phyloP scores from a whole-genome alignment of 2,329 filamentous ascomycete species.

The Scorias spongiosa region DNA sequence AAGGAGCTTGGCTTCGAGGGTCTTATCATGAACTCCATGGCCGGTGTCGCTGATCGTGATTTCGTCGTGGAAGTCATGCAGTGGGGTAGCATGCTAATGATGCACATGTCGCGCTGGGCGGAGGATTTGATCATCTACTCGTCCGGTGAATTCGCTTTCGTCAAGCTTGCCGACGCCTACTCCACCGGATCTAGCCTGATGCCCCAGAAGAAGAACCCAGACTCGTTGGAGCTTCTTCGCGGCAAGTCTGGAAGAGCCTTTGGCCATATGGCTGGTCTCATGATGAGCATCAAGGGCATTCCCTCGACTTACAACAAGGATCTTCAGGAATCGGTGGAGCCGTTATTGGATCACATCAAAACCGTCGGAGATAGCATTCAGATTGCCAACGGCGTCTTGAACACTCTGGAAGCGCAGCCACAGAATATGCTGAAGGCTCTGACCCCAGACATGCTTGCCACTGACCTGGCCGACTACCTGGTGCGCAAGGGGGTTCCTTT shows the following conservation, averaged over 20 bases:
- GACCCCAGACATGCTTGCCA: conserved; percentile 70
- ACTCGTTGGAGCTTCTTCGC: conserved; percentile 59
- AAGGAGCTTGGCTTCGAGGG: conserved; percentile 67
- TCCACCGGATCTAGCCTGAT: conserved; percentile 62
- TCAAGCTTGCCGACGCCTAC: conserved; percentile 64
- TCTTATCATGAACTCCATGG: conserved; percentile 63
- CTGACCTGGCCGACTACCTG: conserved; percentile 50
- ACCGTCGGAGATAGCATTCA: conserved; percentile 66
- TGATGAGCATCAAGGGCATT: conserved; percentile 61
- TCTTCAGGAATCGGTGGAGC: conserved; percentile 74
- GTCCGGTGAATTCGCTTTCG: conserved; percentile 60
- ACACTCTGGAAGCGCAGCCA: conserved; percentile 53
- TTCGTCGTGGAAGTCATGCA: conserved; percentile 71
- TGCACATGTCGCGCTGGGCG: conserved; percentile 64
- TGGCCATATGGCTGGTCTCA: conserved; percentile 66
- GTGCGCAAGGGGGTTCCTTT: conserved; percentile 58
- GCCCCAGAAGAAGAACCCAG: conserved; percentile 75
- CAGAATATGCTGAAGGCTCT: conserved; percentile 67
- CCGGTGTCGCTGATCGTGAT: conserved; percentile 60
- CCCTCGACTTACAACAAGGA: conserved; percentile 84
- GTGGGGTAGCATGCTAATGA: conserved; percentile 65
- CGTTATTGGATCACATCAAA: conserved; percentile 72
- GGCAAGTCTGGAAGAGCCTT: conserved; percentile 65
- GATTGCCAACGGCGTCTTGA: conserved; percentile 68
- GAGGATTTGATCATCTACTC: conserved; percentile 81